These are phyloP conservation scores for Solanum hybrid DNA, from an alignment of 305 asterid species.

Conservation along the genomic window DNA sequence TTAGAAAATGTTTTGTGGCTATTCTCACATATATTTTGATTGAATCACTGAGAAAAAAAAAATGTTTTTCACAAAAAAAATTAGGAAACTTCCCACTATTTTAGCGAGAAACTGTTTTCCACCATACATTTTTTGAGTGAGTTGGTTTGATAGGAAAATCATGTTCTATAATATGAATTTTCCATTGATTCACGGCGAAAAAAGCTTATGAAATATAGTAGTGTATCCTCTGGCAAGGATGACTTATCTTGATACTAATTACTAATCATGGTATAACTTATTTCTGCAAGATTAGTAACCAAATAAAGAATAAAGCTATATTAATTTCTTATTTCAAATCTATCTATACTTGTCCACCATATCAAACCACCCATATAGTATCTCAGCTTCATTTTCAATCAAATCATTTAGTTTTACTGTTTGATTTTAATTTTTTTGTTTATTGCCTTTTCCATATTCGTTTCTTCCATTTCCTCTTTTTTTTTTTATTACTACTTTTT, in stretches of 20 bases:
- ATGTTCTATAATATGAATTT: too few relatives aligned
- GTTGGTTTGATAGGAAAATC: neutral
- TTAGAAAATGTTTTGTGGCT: neutral
- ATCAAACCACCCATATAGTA: neutral
- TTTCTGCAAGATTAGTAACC: accelerated
- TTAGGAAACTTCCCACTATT: neutral
- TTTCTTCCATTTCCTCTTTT: neutral
- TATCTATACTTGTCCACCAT: neutral
- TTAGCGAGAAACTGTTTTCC: too few relatives aligned
- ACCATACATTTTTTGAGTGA: too few relatives aligned
- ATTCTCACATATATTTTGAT: neutral
- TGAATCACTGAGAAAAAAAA: too few relatives aligned
- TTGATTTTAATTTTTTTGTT: neutral
- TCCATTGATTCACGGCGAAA: neutral
- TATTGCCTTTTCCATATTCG: neutral
- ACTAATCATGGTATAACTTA: neutral
- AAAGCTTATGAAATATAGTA: neutral
- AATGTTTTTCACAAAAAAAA: too few relatives aligned
- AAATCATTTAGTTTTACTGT: neutral
- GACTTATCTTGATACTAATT: neutral
- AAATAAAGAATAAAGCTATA: neutral
- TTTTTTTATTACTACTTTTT: too few relatives aligned
- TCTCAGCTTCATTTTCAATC: too few relatives aligned
- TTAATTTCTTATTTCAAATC: too few relatives aligned
- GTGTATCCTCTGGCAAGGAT: neutral